Evolutionary conservation across 805 yeast genomes (phyloP), one percentile per base, ranked within the genome.

Genomic region (Saccharomycopsis sp.): DNA sequence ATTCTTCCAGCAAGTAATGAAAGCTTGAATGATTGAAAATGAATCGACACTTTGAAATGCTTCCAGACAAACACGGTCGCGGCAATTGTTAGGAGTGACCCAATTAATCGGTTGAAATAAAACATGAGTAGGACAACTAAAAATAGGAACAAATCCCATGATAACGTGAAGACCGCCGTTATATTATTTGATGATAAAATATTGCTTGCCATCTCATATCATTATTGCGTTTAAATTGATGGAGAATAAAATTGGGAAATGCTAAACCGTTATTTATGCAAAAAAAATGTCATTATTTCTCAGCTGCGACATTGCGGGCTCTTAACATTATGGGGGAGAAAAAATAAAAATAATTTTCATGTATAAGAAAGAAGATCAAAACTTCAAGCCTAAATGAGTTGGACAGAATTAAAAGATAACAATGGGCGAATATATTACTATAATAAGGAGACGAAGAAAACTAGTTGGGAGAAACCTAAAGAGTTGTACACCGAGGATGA

Each of bases 1-100:
- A 90, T 45, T 23, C 95, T 71, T 1, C 97, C 97, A 3, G 88
- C 95, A 1, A 93, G 65, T 5, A 85, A 70, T 1, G 96, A 82
- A 3, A 93, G 53, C 57, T 87, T 79, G 24, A 90, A 54, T 0
- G 95, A 74, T 53, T 87, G 89, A 1, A 89, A 62, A 44, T 76
- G 77, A 3, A 90, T 56, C 50, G 77, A 75, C 3, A 83, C 66
- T 35, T 71, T 71, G 53, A 63, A 63, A n/a, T 65, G 62, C 42
- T 74, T 73, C 94, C 96, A 87, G 3, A 88, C 56, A 3, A 74
- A 43, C 52, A 78, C 59, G 35, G 76, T 71, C 7, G 82, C 53
- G 0, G 72, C 21, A 7, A 64, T 60, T 4, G 90, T 74, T 7
- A 86, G 21, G 1, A 74, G 13, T 36, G 70, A 68, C 8, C 90